Evolutionary conservation across 2,329 filamentous ascomycete species (phyloP), one percentile per base, ranked within the genome.

Genomic region (Exserohilum rostratum): DNA sequence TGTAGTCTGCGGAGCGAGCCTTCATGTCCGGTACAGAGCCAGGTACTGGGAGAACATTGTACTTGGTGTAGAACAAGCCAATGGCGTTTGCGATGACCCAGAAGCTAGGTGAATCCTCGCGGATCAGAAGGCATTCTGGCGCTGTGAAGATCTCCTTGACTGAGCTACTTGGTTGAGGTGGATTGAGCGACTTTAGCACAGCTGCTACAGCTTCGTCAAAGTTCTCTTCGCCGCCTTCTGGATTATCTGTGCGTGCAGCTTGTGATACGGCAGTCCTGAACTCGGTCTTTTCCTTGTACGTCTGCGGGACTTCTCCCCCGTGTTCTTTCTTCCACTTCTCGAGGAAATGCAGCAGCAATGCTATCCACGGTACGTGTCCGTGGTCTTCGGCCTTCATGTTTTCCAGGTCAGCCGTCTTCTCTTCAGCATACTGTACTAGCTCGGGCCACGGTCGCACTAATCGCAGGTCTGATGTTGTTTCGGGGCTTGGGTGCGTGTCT

Each of bases 21-120:
- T 99, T 99, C 95, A 99, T 99, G 74, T 99, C 95, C 1, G 96
- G 95, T 1, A 99, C 80, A 3, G 89, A 87, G 11, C 95, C 96
- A 0, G 93, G 89, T 0, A 99, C 80, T 13, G 95, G 95, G 5
- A 99, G 82, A 25, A 88, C 83, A 6, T 82, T 78, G 70, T 97
- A 86, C 50, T 85, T 85, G 9, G 83, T 75, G 73, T 93, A 88
- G 74, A 99, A 99, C 17, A 83, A 71, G 56, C 87, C 87, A 50
- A 98, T 82, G 0, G 93, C 93, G 50, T 87, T 83, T 7, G 90
- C 90, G 63, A 97, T 93, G 57, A 93, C 77, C 95, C 96, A 99
- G 78, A 99, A 98, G 53, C 84, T 85, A 0, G 89, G 80, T 0
- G 82, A 83, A 54, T 75, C 66, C 10, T 73, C 55, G 7, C 70